These are phyloP conservation scores for Saussurea involucrata DNA, from an alignment of 129 eudicot species.

Conservation along the genomic window DNA sequence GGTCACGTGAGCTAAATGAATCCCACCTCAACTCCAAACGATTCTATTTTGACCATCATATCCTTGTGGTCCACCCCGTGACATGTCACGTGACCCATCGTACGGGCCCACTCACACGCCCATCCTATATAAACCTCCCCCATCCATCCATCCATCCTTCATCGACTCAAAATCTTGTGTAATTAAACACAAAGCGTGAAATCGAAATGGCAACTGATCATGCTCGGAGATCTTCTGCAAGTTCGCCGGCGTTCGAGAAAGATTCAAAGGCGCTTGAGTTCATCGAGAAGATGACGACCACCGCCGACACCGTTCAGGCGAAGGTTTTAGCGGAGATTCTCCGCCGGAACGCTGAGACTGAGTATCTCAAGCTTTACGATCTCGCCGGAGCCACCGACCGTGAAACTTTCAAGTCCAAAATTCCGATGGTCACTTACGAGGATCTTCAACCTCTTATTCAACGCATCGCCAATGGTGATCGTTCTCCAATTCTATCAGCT, in stretches of 20 bases:
- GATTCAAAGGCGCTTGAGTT: constrained; percentile 58
- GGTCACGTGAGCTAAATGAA: constrained; percentile 17
- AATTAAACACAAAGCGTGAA: neutral
- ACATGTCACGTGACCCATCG: constrained; percentile 29
- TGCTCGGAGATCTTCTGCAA: constrained; percentile 29
- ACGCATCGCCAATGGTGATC: constrained; percentile 70
- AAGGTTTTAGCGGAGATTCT: constrained; percentile 62
- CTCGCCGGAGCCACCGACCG: constrained; percentile 63
- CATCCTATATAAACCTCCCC: constrained; percentile 23
- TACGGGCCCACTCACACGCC: neutral
- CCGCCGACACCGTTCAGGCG: constrained; percentile 55
- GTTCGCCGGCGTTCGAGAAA: constrained; percentile 53
- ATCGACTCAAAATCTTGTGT: neutral
- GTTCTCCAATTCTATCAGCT: constrained; percentile 39
- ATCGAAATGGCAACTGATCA: constrained; percentile 54
- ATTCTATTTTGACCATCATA: neutral
- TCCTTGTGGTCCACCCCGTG: constrained; percentile 20
- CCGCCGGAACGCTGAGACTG: constrained; percentile 53
- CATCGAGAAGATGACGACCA: constrained; percentile 71
- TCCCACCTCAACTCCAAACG: neutral
- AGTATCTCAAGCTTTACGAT: constrained; percentile 44
- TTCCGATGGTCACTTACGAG: constrained; percentile 68
- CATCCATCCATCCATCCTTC: neutral
- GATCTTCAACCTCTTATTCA: constrained; percentile 78
- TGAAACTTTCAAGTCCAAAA: constrained; percentile 50